These are phyloP conservation scores for Vararia minispora DNA, from an alignment of 768 basidiomycete genomes.

Conservation along the genomic window DNA sequence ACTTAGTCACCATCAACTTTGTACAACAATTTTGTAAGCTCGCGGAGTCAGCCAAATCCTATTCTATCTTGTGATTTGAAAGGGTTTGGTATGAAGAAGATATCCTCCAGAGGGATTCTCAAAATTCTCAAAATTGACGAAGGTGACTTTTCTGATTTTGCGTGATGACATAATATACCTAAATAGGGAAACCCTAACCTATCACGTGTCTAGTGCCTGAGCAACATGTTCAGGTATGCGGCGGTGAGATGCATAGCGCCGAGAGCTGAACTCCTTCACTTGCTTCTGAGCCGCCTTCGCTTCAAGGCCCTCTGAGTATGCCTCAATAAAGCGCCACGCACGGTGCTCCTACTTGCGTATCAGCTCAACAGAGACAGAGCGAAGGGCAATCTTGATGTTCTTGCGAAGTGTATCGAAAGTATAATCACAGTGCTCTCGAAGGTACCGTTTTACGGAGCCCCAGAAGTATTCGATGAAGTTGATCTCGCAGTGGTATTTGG, in stretches of 20 bases:
- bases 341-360: conserved; percentile 26
- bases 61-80: too few species aligned
- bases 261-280: conserved; percentile 23
- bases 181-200: too few species aligned
- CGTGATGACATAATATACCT: too few species aligned
- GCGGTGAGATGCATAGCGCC: conserved; percentile 18
- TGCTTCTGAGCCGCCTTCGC: conserved; percentile 21
- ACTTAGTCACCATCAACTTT: too few species aligned
- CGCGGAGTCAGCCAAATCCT: too few species aligned
- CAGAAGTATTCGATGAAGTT: conserved; percentile 23
- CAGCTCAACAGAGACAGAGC: conserved; percentile 10
- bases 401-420: conserved; percentile 17
- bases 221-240: conserved; percentile 16
- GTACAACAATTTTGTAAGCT: too few species aligned
- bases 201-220: too few species aligned
- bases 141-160: too few species aligned
- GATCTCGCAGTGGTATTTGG: conserved; percentile 23
- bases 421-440: conserved; percentile 18
- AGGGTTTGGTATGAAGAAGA: too few species aligned
- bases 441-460: conserved; percentile 20
- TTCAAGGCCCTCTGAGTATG: conserved; percentile 20
- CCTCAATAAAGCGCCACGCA: conserved; percentile 22
- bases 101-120: too few species aligned
- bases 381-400: conserved; percentile 17
- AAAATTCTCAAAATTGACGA: too few species aligned